Evolutionary conservation across 148 eudicot genomes (phyloP).

Genomic region (Fagopyrum esculentum): DNA sequence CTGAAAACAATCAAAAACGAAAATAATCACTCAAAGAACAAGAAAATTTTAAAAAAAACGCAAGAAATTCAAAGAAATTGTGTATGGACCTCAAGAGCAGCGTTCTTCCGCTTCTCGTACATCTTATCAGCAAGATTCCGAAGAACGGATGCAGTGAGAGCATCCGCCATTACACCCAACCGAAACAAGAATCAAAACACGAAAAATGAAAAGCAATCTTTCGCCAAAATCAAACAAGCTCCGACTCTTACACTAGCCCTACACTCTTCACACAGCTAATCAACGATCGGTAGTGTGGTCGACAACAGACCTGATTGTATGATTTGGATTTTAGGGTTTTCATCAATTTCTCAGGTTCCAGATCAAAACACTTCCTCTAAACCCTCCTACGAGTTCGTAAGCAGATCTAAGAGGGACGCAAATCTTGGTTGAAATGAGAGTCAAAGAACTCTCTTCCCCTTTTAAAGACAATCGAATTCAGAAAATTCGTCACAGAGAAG

Average conservation of each 20-base stretch:
- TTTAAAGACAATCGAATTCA: not conserved
- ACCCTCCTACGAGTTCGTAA: not conserved
- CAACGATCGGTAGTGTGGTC: not conserved
- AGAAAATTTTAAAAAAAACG: slow-evolving; percentile 7
- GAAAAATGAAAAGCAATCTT: not conserved
- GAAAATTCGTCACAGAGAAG: not conserved
- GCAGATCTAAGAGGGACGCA: not conserved
- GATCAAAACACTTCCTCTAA: slow-evolving; percentile 1
- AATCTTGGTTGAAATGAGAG: slow-evolving; percentile 4
- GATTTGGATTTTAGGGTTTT: slow-evolving; percentile 6
- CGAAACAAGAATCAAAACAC: slow-evolving; percentile 5
- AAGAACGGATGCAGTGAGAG: slow-evolving; percentile 62
- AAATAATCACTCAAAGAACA: not conserved
- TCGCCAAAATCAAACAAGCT: slow-evolving; percentile 3
- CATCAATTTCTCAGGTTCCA: not conserved
- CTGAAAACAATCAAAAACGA: slow-evolving; percentile 25
- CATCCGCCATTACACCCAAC: slow-evolving; percentile 51
- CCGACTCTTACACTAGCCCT: slow-evolving; percentile 9
- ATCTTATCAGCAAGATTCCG: slow-evolving; percentile 87
- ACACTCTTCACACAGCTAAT: not conserved
- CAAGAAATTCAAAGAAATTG: not conserved
- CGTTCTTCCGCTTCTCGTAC: slow-evolving; percentile 95
- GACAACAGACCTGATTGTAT: not conserved
- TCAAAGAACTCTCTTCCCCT: not conserved
- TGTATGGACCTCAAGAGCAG: slow-evolving; percentile 75